Conservation (phyloP, 768 basidiomycete genomes). For the Boletus rubroflammeus region DNA sequence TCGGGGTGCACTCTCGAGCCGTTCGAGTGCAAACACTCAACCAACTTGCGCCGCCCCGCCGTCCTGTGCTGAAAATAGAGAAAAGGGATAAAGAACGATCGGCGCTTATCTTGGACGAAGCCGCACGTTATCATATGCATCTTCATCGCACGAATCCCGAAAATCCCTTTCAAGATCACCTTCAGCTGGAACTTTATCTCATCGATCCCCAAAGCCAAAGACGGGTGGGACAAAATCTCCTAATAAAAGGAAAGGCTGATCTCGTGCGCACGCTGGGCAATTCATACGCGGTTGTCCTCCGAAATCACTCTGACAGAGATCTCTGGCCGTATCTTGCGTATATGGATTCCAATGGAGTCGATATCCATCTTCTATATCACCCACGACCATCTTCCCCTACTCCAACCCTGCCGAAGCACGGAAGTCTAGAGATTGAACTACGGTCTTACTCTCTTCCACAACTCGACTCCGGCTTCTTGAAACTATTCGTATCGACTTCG, state of each 20-base stretch:
- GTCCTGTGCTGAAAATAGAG: conserved; percentile 37
- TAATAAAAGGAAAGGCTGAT: conserved; percentile 46
- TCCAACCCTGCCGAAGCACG: conserved; percentile 45
- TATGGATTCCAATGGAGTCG: conserved; percentile 56
- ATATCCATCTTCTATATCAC: conserved; percentile 53
- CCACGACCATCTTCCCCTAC: conserved; percentile 35
- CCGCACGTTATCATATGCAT: conserved; percentile 58
- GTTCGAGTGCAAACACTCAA: conserved; percentile 46
- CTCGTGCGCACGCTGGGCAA: conserved; percentile 41
- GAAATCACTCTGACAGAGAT: conserved; percentile 47
- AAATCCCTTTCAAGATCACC: conserved; percentile 43
- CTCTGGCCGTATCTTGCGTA: conserved; percentile 63
- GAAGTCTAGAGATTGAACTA: conserved; percentile 38
- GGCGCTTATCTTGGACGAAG: conserved; percentile 48
- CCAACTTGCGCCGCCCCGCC: conserved; percentile 36
- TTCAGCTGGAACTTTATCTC: conserved; percentile 52
- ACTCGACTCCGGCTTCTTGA: conserved; percentile 49
- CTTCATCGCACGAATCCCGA: conserved; percentile 49
- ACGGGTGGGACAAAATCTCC: conserved; percentile 43
- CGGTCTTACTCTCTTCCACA: conserved; percentile 42
- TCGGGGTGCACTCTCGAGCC: conserved; percentile 39
- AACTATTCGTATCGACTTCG: conserved; percentile 52
- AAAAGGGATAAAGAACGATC: conserved; percentile 33
- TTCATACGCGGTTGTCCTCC: conserved; percentile 47
- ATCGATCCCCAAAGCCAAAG: conserved; percentile 44